Conservation (phyloP, 306 rosid species). For the Citrullus amarus region DNA sequence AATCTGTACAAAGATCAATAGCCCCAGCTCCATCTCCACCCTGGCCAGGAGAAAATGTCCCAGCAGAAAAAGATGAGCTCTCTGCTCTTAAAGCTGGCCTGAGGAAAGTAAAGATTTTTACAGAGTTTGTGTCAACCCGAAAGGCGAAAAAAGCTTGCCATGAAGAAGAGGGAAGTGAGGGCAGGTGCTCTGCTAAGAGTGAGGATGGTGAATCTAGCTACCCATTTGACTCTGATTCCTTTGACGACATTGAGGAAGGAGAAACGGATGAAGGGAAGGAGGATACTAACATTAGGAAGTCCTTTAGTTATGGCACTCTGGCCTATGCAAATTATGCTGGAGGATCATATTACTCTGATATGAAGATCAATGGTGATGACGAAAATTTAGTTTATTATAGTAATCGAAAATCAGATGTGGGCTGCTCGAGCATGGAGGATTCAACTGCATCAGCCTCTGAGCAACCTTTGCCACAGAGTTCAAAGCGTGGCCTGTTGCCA, state of each 20-base stretch:
- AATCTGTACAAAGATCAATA: slow-evolving; percentile 52
- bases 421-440: slow-evolving; percentile 42
- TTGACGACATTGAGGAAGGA: slow-evolving; percentile 80
- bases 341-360: slow-evolving; percentile 50
- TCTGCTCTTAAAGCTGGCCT: slow-evolving; percentile 96
- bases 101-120: slow-evolving; percentile 79
- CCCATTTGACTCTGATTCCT: slow-evolving; percentile 87
- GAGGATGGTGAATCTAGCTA: slow-evolving; percentile 84
- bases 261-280: slow-evolving; percentile 85
- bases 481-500: slow-evolving; percentile 76
- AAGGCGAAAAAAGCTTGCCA: slow-evolving; percentile 56
- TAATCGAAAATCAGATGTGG: slow-evolving; percentile 68
- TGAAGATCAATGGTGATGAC: slow-evolving; percentile 40
- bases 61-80: slow-evolving; percentile 72
- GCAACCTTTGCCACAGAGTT: slow-evolving; percentile 40
- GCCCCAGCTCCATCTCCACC: slow-evolving; percentile 44
- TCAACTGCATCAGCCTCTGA: slow-evolving; percentile 42
- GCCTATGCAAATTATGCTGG: slow-evolving; percentile 83
- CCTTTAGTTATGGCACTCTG: slow-evolving; percentile 89
- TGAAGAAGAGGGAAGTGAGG: slow-evolving; percentile 86
- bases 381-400: slow-evolving; percentile 92
- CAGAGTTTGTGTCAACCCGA: slow-evolving; percentile 60
- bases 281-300: slow-evolving; percentile 67
- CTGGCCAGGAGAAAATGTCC: slow-evolving; percentile 36
- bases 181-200: slow-evolving; percentile 72